These are phyloP conservation scores for Solanum sitiens DNA, from an alignment of 257 asterid genomes.

Conservation along the genomic window DNA sequence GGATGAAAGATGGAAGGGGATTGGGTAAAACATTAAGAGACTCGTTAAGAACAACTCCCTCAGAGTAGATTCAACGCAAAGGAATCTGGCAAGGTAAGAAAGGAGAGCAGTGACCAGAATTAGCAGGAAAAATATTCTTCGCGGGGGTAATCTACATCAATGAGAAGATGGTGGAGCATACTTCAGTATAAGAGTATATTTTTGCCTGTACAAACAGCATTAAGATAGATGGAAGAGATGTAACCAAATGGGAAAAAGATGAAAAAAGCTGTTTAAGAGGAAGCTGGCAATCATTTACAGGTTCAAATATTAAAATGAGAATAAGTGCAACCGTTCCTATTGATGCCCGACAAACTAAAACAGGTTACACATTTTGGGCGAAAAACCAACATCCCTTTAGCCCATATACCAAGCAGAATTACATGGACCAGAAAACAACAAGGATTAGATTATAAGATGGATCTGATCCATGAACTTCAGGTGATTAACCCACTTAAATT, in stretches of 20 bases:
- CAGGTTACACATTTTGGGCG: neutral
- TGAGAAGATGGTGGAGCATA: neutral
- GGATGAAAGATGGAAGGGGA: neutral
- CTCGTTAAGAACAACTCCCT: neutral
- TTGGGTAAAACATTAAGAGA: neutral
- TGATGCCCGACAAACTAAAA: neutral
- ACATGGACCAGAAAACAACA: neutral
- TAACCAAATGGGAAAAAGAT: neutral
- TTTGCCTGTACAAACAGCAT: neutral
- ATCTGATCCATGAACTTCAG: neutral
- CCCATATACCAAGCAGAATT: neutral
- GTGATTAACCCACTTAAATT: neutral
- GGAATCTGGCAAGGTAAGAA: neutral
- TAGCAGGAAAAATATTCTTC: neutral
- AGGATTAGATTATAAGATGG: neutral
- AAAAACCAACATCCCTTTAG: neutral
- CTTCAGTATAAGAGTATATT: neutral
- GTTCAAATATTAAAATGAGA: neutral
- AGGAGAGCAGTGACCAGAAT: neutral
- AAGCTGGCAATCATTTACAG: neutral
- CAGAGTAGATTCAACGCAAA: neutral
- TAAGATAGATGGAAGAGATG: neutral
- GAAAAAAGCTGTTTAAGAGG: neutral
- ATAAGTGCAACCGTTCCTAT: neutral
- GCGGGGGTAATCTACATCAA: neutral